Evolutionary conservation across 148 eudicot species (phyloP), one percentile per base, ranked within the genome.

Genomic region (Nepenthes mirabilis): DNA sequence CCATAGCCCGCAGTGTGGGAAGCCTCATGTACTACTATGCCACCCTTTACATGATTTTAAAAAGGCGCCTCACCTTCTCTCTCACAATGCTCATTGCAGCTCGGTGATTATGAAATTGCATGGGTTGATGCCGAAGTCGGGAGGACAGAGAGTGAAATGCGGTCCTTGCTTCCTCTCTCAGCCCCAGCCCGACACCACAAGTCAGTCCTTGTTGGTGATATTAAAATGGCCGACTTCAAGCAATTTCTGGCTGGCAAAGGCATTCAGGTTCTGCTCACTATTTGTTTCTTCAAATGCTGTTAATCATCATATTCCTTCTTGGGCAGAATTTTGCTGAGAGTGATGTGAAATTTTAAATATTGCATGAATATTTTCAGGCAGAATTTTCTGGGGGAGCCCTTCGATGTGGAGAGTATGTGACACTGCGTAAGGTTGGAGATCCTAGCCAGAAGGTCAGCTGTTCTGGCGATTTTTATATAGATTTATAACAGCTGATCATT

Each of bases 121-220:
- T 88, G 98, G 98, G 70, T 86, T 71, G 96, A 93, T 80, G 88
- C 95, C 72, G 89, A 83, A 79, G 88, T 86, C 55, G 96, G 91
- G 37, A 74, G 82, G 63, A 82, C 95, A 48, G 96, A 83, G 59
- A 79, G 36, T 57, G 96, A 63, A 58, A 78, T 63, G 70, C 74
- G 83, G n/a, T 82, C 88, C 63, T 65, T 82, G 69, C 94, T 91
- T 66, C 99, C 99, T 68, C 75, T 83, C 43, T 84, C 99, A 57
- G 69, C 68, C 47, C 70, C 83, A 60, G 76, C 96, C 33, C 87
- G 89, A 54, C 70, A 83, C n/a, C 99, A 93, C 73, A 93, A 93
- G 65, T 86, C 96, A 12, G 97, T 93, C 34, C 77, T 93, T 60
- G 99, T 93, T 62, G 99, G 99, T 32, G 99, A 93, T 72, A 60